phyloP scores from a whole-genome alignment of 2,329 filamentous ascomycete genomes.

The Bipolaris victoriae region DNA sequence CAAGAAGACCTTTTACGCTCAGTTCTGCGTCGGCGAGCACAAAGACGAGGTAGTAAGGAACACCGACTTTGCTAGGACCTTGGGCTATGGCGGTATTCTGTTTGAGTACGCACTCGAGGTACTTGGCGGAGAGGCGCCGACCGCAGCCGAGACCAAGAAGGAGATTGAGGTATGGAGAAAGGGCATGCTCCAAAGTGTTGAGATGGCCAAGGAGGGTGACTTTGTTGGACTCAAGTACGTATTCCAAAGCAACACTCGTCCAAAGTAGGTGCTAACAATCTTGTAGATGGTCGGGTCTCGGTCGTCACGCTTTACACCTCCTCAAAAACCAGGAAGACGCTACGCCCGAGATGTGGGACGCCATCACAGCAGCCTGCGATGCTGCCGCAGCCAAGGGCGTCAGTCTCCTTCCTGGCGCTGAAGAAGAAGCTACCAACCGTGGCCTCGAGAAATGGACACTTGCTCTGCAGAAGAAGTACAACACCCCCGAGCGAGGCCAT shows the following conservation, averaged over 20 bases:
- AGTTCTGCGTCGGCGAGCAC: conserved; percentile 87
- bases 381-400: conserved; percentile 73
- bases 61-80: conserved; percentile 71
- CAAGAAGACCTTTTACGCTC: conserved; percentile 84
- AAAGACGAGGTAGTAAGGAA: conserved; percentile 66
- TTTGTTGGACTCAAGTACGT: conserved; percentile 62
- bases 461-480: conserved; percentile 77
- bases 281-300: conserved; percentile 77
- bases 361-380: conserved; percentile 77
- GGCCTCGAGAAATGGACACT: conserved; percentile 84
- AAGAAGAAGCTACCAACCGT: conserved; percentile 77
- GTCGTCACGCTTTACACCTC: conserved; percentile 71
- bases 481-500: conserved; percentile 59
- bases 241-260: background rate
- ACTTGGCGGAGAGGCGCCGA: conserved; percentile 66
- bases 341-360: conserved; percentile 67
- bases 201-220: conserved; percentile 58
- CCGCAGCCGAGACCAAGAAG: conserved; percentile 59
- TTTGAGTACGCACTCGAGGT: conserved; percentile 85
- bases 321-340: conserved; percentile 69
- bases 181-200: conserved; percentile 76
- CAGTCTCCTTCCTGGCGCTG: conserved; percentile 81
- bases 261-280: conserved; percentile 21
- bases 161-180: conserved; percentile 75
- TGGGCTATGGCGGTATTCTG: conserved; percentile 84